Conservation (phyloP, 179 eudicot species). For the Camellia oleifera region DNA sequence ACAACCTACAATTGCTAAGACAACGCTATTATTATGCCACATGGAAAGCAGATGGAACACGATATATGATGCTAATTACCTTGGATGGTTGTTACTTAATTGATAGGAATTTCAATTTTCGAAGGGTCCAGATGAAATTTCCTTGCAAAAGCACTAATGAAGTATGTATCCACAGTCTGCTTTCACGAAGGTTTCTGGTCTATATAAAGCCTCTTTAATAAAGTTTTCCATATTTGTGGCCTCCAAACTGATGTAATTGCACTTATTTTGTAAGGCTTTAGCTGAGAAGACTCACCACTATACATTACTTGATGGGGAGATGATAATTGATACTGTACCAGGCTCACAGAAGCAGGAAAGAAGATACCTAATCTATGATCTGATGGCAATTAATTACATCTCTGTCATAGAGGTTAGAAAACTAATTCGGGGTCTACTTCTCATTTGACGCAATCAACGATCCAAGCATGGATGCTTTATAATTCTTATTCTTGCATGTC, state of each 20-base stretch:
- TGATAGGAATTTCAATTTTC: slow-evolving; percentile 78
- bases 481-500: neutral
- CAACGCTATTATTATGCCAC: slow-evolving; percentile 96
- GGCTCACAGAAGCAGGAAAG: slow-evolving; percentile 84
- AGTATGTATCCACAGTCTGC: slow-evolving; percentile 34
- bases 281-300: slow-evolving; percentile 67
- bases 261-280: slow-evolving; percentile 32
- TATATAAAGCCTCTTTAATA: neutral
- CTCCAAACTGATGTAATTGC: neutral
- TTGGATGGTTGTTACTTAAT: slow-evolving; percentile 83
- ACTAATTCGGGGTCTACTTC: neutral
- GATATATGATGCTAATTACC: slow-evolving; percentile 90
- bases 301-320: slow-evolving; percentile 97
- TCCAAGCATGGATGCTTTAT: neutral
- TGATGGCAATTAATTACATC: slow-evolving; percentile 75
- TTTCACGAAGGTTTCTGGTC: slow-evolving; percentile 3
- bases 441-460: neutral
- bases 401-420: slow-evolving; percentile 75
- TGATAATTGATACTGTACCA: slow-evolving; percentile 84
- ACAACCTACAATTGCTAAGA: slow-evolving; percentile 73
- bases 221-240: neutral
- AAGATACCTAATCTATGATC: slow-evolving; percentile 93
- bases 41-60: slow-evolving; percentile 99
- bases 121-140: slow-evolving; percentile 96
- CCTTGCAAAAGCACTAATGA: slow-evolving; percentile 74